Conservation (phyloP, 768 basidiomycete species). For the Harrya chromipes region DNA sequence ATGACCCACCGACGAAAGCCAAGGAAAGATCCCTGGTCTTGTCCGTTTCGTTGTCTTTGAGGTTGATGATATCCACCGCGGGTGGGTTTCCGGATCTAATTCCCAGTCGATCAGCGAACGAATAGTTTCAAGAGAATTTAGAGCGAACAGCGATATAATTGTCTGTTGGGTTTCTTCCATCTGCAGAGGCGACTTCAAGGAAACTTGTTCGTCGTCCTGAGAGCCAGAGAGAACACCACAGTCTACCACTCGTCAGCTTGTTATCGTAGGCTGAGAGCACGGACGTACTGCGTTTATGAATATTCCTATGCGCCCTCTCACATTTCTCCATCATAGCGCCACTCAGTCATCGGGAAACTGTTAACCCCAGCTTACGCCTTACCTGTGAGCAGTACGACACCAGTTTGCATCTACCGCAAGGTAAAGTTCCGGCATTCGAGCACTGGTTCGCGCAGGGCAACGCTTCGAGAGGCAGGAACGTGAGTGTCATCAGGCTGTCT, state of each 20-base stretch:
- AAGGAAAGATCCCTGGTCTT: conserved; percentile 20
- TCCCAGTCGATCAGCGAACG: background rate
- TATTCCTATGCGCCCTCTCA: conserved; percentile 34
- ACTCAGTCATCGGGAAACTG: background rate
- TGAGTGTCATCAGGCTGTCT: conserved; percentile 11
- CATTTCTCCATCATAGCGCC: conserved; percentile 32
- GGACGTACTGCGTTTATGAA: conserved; percentile 34
- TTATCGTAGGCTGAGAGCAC: background rate
- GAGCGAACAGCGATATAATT: conserved; percentile 23
- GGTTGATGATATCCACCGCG: conserved; percentile 30
- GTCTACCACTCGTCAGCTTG: conserved; percentile 5
- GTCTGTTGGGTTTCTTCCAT: background rate
- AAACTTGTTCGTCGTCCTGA: background rate
- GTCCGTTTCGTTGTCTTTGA: conserved; percentile 21
- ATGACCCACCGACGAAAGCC: conserved; percentile 18
- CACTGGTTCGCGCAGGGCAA: conserved; percentile 37
- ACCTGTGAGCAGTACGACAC: conserved; percentile 45
- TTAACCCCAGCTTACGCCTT: background rate
- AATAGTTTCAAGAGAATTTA: conserved; percentile 5
- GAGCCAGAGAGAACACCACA: conserved; percentile 14
- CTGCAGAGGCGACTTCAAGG: background rate
- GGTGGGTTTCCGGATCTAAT: conserved; percentile 22
- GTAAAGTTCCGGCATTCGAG: conserved; percentile 21
- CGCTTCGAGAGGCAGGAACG: conserved; percentile 20
- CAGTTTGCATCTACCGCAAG: conserved; percentile 31